A percentile compares a stretch with the other conserved stretches of the same genome.
phyloP scores from a whole-genome alignment of 2,329 filamentous ascomycete genomes.

The Colletotrichum agaves region DNA sequence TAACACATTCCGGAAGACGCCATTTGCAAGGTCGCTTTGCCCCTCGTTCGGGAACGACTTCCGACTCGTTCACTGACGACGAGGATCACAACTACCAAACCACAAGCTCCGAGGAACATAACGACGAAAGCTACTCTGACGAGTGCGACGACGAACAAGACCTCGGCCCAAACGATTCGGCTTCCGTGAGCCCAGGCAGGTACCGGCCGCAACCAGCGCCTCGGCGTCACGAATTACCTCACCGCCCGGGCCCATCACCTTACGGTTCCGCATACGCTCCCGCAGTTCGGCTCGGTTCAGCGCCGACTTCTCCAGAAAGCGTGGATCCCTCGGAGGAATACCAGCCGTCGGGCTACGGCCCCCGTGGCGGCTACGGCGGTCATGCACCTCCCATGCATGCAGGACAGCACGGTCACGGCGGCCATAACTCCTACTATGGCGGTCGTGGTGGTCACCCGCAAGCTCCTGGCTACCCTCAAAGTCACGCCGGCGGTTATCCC shows the following conservation, averaged over 20 bases:
- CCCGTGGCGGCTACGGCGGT: slow-evolving; percentile 24
- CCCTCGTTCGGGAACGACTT: slow-evolving; percentile 40
- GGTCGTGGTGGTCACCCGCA: slow-evolving; percentile 41
- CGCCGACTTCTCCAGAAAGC: slow-evolving; percentile 67
- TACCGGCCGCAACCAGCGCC: slow-evolving; percentile 34
- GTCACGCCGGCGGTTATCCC: slow-evolving; percentile 58
- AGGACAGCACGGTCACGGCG: slow-evolving; percentile 21
- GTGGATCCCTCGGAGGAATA: slow-evolving; percentile 75
- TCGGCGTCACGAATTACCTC: slow-evolving; percentile 42
- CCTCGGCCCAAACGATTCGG: slow-evolving; percentile 64
- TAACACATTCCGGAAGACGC: slow-evolving; percentile 34
- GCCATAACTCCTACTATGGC: slow-evolving; percentile 48
- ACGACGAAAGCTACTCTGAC: slow-evolving; percentile 45
- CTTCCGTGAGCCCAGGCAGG: slow-evolving; percentile 57
- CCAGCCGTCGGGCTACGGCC: slow-evolving; percentile 53
- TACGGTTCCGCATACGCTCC: slow-evolving; percentile 39
- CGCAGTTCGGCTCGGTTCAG: slow-evolving; percentile 54
- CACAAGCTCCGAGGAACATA: slow-evolving; percentile 43
- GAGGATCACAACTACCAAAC: slow-evolving; percentile 50
- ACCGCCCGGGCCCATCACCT: slow-evolving; percentile 37
- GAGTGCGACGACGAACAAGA: slow-evolving; percentile 54
- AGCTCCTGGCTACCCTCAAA: slow-evolving; percentile 55
- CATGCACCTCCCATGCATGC: slow-evolving; percentile 36
- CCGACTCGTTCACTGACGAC: slow-evolving; percentile 52
- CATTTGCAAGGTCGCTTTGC: slow-evolving; percentile 36